phyloP scores from a whole-genome alignment of 2,329 filamentous ascomycete species.

The Penicillium sclerotiorum region DNA sequence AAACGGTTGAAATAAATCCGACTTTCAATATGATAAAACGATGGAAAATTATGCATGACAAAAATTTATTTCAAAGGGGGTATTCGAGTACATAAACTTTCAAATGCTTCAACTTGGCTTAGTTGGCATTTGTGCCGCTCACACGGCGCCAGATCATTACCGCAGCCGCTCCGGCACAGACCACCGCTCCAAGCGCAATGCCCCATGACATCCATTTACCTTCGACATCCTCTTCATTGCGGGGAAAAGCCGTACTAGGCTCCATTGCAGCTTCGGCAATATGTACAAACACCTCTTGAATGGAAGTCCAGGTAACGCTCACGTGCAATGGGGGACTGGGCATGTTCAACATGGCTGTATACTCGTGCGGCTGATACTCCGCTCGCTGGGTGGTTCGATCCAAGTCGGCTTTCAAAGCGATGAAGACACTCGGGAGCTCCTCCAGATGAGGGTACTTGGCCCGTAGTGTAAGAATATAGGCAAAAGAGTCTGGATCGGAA shows the following conservation, averaged over 20 bases:
- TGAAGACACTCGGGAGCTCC: conserved; percentile 87
- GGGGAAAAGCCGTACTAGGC: conserved; percentile 85
- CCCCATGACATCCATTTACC: conserved; percentile 84
- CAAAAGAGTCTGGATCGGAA: conserved; percentile 92
- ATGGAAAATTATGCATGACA: background rate
- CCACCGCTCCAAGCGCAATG: conserved; percentile 74
- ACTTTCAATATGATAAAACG: background rate
- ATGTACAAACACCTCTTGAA: conserved; percentile 88
- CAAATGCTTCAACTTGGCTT: conserved; percentile 11
- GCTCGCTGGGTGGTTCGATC: conserved; percentile 96
- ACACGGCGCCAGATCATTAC: conserved; percentile 63
- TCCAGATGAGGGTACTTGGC: conserved; percentile 80
- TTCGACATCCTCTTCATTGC: conserved; percentile 76
- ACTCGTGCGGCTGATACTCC: conserved; percentile 88
- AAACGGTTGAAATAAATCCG: background rate
- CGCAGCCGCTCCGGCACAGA: conserved; percentile 61
- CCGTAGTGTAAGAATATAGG: conserved; percentile 82
- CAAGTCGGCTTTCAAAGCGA: conserved; percentile 89
- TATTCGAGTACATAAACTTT: conserved; percentile 18
- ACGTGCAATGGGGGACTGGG: conserved; percentile 83
- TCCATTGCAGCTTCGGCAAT: conserved; percentile 91
- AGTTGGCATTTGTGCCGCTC: conserved; percentile 38
- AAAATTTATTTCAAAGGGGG: conserved; percentile 3
- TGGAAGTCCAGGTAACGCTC: conserved; percentile 90
- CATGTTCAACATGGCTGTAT: conserved; percentile 84